Evolutionary conservation across 352 stramenopile genomes (phyloP), one percentile per base, ranked within the genome.

Genomic region (Phytophthora cryptogea): DNA sequence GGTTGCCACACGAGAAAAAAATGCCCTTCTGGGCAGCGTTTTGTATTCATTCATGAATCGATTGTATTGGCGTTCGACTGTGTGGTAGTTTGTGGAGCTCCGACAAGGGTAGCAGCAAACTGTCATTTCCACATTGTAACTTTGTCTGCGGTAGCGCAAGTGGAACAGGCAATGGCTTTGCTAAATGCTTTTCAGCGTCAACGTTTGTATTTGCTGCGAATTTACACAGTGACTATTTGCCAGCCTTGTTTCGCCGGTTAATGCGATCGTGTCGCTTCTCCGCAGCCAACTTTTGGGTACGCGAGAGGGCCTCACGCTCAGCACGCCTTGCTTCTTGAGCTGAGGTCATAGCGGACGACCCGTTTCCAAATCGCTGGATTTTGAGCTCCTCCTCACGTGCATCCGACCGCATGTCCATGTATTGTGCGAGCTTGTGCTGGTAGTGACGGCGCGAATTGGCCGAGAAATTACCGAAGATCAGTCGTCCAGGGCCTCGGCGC

Each of bases 181-280:
- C 20, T 23, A 23, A 23, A 23, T 23, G 20, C 20, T 23, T 23
- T 23, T 23, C 20, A 23, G 20, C 20, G 20, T 23, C 20, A 23
- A 23, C 20, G 20, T 23, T 23, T 23, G 20, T 23, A 2, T 23
- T 23, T 23, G 20, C 20, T 23, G 20, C 2, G 20, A 23, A 17
- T 6, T 28, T 11, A 37, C 26, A 10, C 26, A 10, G 26, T 9
- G 9, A 40, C 35, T 66, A 83, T 40, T 66, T 70, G 6, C 65
- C 63, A 9, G 76, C 58, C 59, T 92, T 94, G 45, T 61, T 87
- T 23, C 84, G 74, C 10, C 68, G 57, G 52, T 92, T 94, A 55
- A 93, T 89, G 33, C 77, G 72, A 54, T 93, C 86, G 59, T 95
- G 84, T 42, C 86, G 76, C 62, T 87, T 91, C 61, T 92, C 86